These are phyloP conservation scores for Hypoxylon sp. DNA, from an alignment of 2,329 filamentous ascomycete genomes.

Conservation along the genomic window DNA sequence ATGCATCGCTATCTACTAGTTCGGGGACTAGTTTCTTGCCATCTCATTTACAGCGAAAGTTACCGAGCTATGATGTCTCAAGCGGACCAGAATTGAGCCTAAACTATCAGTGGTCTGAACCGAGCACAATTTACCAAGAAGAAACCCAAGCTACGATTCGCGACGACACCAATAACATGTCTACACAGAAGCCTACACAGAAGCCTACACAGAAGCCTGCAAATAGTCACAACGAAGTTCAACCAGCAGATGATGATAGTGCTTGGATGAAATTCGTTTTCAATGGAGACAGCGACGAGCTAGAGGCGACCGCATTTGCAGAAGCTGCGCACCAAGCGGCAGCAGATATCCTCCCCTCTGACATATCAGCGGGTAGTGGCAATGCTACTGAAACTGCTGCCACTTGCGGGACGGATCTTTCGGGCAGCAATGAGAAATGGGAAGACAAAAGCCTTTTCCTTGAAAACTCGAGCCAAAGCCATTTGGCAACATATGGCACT, in stretches of 20 bases:
- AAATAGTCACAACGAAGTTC: background rate
- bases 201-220: background rate
- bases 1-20: slow-evolving; percentile 14
- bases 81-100: slow-evolving; percentile 29
- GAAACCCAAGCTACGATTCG: background rate
- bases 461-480: slow-evolving; percentile 36
- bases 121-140: background rate
- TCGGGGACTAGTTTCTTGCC: slow-evolving; percentile 33
- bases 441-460: slow-evolving; percentile 10
- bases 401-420: slow-evolving; percentile 32
- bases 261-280: slow-evolving; percentile 53
- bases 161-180: background rate
- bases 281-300: slow-evolving; percentile 47
- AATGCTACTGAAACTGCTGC: slow-evolving; percentile 30
- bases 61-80: slow-evolving; percentile 45
- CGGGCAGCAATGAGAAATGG: background rate
- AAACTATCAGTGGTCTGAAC: slow-evolving; percentile 1
- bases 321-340: slow-evolving; percentile 50
- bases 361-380: slow-evolving; percentile 30
- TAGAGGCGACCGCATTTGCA: slow-evolving; percentile 45
- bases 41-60: slow-evolving; percentile 45
- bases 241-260: slow-evolving; percentile 43
- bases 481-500: slow-evolving; percentile 45
- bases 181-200: background rate
- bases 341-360: slow-evolving; percentile 48